Base-by-base conservation (phyloP, 805 yeast species). In the Tetrapisispora namnaoensis region DNA sequence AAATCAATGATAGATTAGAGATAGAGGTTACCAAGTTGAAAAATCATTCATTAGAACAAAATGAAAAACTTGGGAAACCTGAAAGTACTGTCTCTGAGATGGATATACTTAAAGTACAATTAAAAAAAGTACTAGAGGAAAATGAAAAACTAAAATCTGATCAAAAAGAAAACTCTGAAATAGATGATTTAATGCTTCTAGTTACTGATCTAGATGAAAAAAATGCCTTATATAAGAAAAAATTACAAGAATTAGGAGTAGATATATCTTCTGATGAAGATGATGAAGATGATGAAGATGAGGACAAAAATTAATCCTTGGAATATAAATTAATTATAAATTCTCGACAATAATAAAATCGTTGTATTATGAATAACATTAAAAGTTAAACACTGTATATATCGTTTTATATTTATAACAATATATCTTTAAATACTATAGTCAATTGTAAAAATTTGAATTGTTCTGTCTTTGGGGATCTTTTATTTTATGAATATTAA, bases 201-300 rank as follows among this genome's bases (percentile, higher is more conserved):
- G 79, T 89, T 63, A 77, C 84, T 18, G 95, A 86, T 42, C 68
- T 87, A 55, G 95, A 88, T 51, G 88, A 83, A 45, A 78, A 76
- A 53, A 79, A 79, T 49, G 69, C 72, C 30, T 71, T 71, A 52
- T 82, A 86, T 61, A 82, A 82, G 58, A 57, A 64, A 7, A 72
- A 69, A 50, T 70, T 83, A 37, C 71, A 70, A 49, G 68, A 61
- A 0, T 58, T 80, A 4, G 87, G 86, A 0, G 79, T 74, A 46
- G 82, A 75, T 1, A 73, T 81, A 1, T 80, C 88, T 5, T 79
- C 86, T 44, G 91, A 83, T 48, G 89, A 82, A 24, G 88, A 80
- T 0, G 84, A 77, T 1, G 86, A 79, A 2, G 86, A 77, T 0
- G 83, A 76, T 4, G 83, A 77, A 4, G 82, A 76, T 0, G 82